phyloP scores from a whole-genome alignment of 768 basidiomycete genomes.

The Tulasnella sp. region DNA sequence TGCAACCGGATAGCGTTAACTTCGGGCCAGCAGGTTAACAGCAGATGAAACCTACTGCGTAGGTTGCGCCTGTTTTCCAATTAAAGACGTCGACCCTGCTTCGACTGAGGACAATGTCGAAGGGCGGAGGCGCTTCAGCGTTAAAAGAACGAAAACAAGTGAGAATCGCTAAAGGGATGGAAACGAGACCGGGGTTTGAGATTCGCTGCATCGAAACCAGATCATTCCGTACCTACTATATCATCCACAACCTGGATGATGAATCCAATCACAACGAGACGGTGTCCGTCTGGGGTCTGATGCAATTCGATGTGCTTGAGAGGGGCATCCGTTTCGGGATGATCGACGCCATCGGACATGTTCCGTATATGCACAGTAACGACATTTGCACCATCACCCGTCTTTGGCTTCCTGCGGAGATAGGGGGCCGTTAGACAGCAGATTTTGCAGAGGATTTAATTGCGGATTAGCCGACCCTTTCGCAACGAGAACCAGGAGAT shows the following conservation, averaged over 20 bases:
- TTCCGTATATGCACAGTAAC: background rate
- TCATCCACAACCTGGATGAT: slow-evolving; percentile 24
- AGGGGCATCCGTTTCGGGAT: slow-evolving; percentile 1
- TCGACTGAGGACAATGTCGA: background rate
- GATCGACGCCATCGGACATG: background rate
- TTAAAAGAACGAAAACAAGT: background rate
- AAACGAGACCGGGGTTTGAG: background rate
- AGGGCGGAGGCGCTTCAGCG: background rate
- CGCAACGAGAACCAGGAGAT: slow-evolving; percentile 11
- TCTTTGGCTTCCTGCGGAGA: background rate
- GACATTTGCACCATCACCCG: background rate
- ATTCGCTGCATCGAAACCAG: too few relatives aligned
- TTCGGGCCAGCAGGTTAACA: background rate
- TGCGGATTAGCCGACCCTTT: background rate
- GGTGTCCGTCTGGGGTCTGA: background rate
- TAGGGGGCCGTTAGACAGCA: background rate
- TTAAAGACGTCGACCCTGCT: slow-evolving; percentile 10
- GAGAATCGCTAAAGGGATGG: background rate
- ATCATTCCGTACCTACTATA: background rate
- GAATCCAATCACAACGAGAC: slow-evolving; percentile 9
- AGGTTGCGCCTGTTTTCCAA: slow-evolving; percentile 13
- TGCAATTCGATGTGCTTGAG: background rate
- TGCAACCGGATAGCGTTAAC: background rate
- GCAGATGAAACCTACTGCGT: slow-evolving; percentile 1
- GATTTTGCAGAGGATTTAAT: background rate